Evolutionary conservation across 2,329 filamentous ascomycete species (phyloP), one percentile per base, ranked within the genome.

Genomic region (Paradendryphiella salina): DNA sequence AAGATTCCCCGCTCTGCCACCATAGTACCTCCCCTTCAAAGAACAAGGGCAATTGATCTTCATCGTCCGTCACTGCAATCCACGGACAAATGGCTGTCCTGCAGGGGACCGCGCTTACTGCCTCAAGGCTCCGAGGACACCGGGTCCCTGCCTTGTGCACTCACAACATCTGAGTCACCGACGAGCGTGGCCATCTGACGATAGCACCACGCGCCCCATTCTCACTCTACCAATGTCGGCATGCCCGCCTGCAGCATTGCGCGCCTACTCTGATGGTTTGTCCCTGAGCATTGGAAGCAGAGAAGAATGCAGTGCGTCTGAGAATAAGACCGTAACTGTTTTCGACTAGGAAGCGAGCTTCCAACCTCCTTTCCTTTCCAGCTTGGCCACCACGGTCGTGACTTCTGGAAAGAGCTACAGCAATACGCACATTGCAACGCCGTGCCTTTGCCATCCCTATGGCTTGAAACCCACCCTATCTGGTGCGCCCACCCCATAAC

Each of bases 371-470:
- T 14, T 26, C 23, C 39, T 28, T 17, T 45, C 33, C 49, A 39
- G 39, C 50, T 54, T 53, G 45, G 39, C 54, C 52, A 50, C 54
- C 43, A 26, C 64, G 65, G 67, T 46, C 51, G 66, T 70, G 65
- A 56, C 54, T 60, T 50, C 64, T 63, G 35, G 51, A 68, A 60
- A 11, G 28, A 63, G 61, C 6, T 23, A 9, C 21, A 48, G 52
- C 40, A 34, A 45, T 39, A 54, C 61, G 56, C 58, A 52, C 50
- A 42, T 49, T 52, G 53, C 56, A 52, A 53, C 41, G 44, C 42
- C 31, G 47, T 15, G 50, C 56, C 41, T 50, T 47, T 36, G 49
- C 47, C 46, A 50, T 46, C 36, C 31, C 28, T 34, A 52, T 36
- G 46, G 52, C 43, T 42, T 32, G 26, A n/a, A 29, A 23, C 20